Evolutionary conservation across 129 eudicot genomes (phyloP), one percentile per base, ranked within the genome.

Genomic region (Kitagawia praeruptora): DNA sequence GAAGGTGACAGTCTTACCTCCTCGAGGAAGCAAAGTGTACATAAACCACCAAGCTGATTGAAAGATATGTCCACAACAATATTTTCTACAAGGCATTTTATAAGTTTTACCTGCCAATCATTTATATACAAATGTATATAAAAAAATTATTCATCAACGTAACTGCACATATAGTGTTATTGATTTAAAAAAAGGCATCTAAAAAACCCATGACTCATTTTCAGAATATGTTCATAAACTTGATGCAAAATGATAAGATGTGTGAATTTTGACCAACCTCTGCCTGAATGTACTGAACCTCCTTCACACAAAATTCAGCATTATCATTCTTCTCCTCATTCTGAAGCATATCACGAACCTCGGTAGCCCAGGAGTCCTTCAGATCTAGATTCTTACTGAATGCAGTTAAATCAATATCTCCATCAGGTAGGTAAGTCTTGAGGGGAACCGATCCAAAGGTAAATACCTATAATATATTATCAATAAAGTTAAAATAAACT

Each of bases 1-100:
- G 0, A 1, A 11, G 61, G 69, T 67, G 54, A 3, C 45, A 77
- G 27, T 27, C 70, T 75, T 41, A 84, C 86, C 86, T 80, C 78
- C 80, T 84, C 83, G 70, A 84, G 86, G 76, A 84, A 84, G 79
- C 86, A 84, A 66, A 79, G 83, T 48, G 86, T 80, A 44, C 83
- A 75, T 49, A 84, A 37, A 28, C 83, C 86, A 49, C 86, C 86
- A 69, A 84, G 83, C 78, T 84, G 86, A 51, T 80, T 84, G 47
- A 79, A 84, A 46, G 86, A 84, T 75, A 84, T 80, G 76, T 84
- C 86, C 64, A 80, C 83, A 14, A 84, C 86, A 75, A 84, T 84
- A 56, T 80, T 76, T 37, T 80, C 80, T 5, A 84, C 83, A 9
- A 84, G 83, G 81, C 86, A 84, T 74, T 84, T 84, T 46, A 83